A percentile compares a stretch with the other conserved stretches of the same genome.
Conservation (phyloP, 83 land plant genomes). For the Thuja plicata region DNA sequence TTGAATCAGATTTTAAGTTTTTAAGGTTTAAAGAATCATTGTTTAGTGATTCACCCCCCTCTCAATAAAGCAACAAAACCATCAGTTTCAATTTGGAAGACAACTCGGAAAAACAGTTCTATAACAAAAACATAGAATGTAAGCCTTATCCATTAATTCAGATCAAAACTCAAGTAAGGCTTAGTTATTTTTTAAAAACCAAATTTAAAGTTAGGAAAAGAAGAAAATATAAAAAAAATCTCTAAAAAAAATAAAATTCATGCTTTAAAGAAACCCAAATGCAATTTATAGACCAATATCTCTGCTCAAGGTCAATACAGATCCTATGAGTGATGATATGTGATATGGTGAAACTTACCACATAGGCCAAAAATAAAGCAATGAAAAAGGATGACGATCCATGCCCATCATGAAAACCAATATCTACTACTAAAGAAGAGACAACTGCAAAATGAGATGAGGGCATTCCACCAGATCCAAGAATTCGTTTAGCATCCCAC, state of each 20-base stretch:
- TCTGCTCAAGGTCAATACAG: neutral
- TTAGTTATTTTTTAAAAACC: neutral
- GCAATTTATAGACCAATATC: neutral
- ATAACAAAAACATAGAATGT: neutral
- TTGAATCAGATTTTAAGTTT: no score
- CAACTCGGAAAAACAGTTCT: neutral
- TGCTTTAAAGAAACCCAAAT: neutral
- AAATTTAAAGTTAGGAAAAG: neutral
- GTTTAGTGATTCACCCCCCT: no score
- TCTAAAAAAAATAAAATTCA: neutral
- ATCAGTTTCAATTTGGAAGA: neutral
- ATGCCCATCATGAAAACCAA: constrained; percentile 86
- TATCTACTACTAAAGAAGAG: constrained; percentile 63
- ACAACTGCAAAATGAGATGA: constrained; percentile 96
- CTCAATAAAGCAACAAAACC: no score
- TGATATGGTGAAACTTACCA: constrained; percentile 47
- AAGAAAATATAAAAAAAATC: neutral
- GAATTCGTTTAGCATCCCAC: constrained; percentile 80
- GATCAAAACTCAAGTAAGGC: neutral
- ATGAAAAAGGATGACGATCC: constrained; percentile 76
- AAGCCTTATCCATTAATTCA: neutral
- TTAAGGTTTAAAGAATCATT: no score
- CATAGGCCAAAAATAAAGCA: constrained; percentile 66
- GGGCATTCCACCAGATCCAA: constrained; percentile 98
- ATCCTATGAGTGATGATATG: neutral